These are phyloP conservation scores for Chamaecrista fasciculata DNA, from an alignment of 306 rosid species.

Conservation along the genomic window DNA sequence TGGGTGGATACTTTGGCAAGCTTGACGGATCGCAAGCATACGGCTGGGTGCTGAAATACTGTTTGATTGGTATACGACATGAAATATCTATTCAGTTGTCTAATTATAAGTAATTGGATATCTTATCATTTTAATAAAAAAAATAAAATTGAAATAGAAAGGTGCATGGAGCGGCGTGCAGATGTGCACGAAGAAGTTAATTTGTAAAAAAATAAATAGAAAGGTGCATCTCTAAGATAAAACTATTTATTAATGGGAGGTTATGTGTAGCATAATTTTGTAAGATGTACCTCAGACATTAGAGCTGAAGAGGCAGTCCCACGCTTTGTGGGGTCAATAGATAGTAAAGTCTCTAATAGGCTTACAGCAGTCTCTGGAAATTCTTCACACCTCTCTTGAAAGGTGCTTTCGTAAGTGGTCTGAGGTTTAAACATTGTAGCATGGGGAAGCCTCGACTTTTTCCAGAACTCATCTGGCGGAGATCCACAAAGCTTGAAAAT, in stretches of 20 bases:
- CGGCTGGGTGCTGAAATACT: slow-evolving; percentile 85
- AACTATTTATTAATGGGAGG: background rate
- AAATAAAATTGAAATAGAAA: too few relatives aligned
- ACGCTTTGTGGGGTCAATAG: slow-evolving; percentile 66
- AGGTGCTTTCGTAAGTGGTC: slow-evolving; percentile 60
- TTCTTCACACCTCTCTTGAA: slow-evolving; percentile 61
- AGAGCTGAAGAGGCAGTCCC: slow-evolving; percentile 92
- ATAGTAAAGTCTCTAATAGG: slow-evolving; percentile 69
- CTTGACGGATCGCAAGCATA: slow-evolving; percentile 78
- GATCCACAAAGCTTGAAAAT: slow-evolving; percentile 93
- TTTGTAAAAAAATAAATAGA: background rate
- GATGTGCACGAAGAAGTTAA: background rate
- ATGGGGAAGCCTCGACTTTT: slow-evolving; percentile 76
- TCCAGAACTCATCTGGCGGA: slow-evolving; percentile 92
- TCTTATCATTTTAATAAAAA: too few relatives aligned
- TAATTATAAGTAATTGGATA: background rate
- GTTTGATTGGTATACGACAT: slow-evolving; percentile 7
- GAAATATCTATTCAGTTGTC: slow-evolving; percentile 25
- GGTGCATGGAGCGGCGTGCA: background rate
- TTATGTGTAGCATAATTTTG: background rate
- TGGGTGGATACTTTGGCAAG: slow-evolving; percentile 86
- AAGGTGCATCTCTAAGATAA: background rate
- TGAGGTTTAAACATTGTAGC: slow-evolving; percentile 90
- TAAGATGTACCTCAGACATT: slow-evolving; percentile 65
- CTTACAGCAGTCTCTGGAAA: slow-evolving; percentile 55